Evolutionary conservation across 352 stramenopile genomes (phyloP), one percentile per base, ranked within the genome.

Genomic region (Pythium pyrilobum): DNA sequence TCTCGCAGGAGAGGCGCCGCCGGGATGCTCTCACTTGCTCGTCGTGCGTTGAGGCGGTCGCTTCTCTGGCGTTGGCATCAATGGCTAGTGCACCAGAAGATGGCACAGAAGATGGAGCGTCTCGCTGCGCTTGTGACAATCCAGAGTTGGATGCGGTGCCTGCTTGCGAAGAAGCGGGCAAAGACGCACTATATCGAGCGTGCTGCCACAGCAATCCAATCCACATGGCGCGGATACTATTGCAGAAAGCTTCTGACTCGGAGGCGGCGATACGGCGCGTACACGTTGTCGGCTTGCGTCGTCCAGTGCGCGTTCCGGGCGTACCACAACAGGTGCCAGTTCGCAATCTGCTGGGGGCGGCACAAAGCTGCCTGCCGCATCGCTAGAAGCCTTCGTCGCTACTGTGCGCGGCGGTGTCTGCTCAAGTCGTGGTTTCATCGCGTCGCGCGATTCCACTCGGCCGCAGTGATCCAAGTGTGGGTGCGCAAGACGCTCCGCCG

Each of bases 391-490:
- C 9, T 89, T 23, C 52, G 50, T 6, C 49, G 34, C 2, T 86
- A 85, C 61, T 67, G 56, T 16, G 58, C 54, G n/a, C 69, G 64
- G 32, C 64, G 62, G 5, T 58, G 61, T 1, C 48, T 81, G 44
- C 67, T 73, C 32, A 34, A 62, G 5, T 65, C 64, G 41, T 87
- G 74, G 74, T 55, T 51, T 6, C 50, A 70, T 36, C 64, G 68
- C 1, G 54, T 87, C 25, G 70, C 65, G n/a, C 59, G 63, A 1
- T 87, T 87, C 54, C 77, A 87, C 37, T 71, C 74, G 0, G 67
- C 72, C 8, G 72, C 77, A 18, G 38, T 68, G 16, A 74, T 89
- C 52, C 79, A 89, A 43, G 9, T 78, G 11, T 87, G 74, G 76
- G 56, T 72, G 10, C 69, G 67, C 21, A 46, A 43, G n/a, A 72